Evolutionary conservation across 495 filamentous ascomycete genomes (phyloP).

Genomic region (Elasticomyces elasticus): DNA sequence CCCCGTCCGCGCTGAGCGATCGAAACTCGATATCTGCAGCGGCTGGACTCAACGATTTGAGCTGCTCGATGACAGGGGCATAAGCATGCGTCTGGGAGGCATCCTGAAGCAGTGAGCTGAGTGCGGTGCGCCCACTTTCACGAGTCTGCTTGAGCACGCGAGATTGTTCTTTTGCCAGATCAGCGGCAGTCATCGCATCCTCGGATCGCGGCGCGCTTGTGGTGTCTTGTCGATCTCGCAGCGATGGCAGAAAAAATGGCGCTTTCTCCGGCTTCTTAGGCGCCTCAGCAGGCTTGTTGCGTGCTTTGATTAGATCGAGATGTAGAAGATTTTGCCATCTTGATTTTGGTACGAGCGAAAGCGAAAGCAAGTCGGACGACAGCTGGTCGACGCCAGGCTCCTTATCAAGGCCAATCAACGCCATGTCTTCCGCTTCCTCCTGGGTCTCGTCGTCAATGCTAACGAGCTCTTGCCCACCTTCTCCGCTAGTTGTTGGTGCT

Average conservation of each 20-base stretch:
- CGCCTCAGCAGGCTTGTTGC: slow-evolving; percentile 87
- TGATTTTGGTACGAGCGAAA: slow-evolving; percentile 78
- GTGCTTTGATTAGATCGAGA: slow-evolving; percentile 77
- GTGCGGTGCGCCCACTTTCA: slow-evolving; percentile 31
- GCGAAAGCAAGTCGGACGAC: slow-evolving; percentile 65
- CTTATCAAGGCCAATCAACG: slow-evolving; percentile 10
- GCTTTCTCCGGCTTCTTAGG: slow-evolving; percentile 89
- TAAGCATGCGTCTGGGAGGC: slow-evolving; percentile 41
- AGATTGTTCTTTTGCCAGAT: slow-evolving; percentile 39
- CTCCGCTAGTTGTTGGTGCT: slow-evolving; percentile 69
- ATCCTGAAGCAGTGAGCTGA: slow-evolving; percentile 49
- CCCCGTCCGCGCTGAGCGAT: slow-evolving; percentile 31
- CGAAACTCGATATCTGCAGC: slow-evolving; percentile 54
- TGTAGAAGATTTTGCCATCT: slow-evolving; percentile 90
- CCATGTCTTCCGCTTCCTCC: slow-evolving; percentile 31
- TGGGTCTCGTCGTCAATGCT: slow-evolving; percentile 42
- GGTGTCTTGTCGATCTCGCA: slow-evolving; percentile 26
- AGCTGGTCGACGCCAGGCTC: slow-evolving; percentile 61
- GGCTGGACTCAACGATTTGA: slow-evolving; percentile 64
- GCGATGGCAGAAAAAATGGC: slow-evolving; percentile 85
- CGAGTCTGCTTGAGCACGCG: slow-evolving; percentile 37
- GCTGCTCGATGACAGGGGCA: slow-evolving; percentile 51
- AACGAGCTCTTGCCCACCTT: slow-evolving; percentile 59
- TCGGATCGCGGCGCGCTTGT: slow-evolving; percentile 5
- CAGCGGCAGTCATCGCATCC: slow-evolving; percentile 26